Conservation (phyloP, 805 yeast species). For the Starmera quercuum region DNA sequence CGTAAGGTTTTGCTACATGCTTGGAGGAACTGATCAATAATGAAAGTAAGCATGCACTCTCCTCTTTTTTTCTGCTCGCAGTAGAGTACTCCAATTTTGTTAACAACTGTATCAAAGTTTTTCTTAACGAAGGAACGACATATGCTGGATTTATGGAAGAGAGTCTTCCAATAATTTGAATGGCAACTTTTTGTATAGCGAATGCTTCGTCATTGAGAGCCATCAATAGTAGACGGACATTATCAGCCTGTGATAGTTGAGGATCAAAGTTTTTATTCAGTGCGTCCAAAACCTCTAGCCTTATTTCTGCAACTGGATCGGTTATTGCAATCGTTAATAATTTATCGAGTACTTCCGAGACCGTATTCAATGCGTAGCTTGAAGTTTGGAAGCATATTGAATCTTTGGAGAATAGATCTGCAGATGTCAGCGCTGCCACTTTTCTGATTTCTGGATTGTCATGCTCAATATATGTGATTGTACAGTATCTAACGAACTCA, state of each 20-base stretch:
- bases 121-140: slow-evolving; percentile 86
- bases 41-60: slow-evolving; percentile 70
- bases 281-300: slow-evolving; percentile 70
- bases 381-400: slow-evolving; percentile 82
- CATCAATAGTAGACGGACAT: slow-evolving; percentile 75
- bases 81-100: slow-evolving; percentile 82
- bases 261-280: slow-evolving; percentile 78
- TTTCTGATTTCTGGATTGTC: slow-evolving; percentile 72
- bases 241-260: slow-evolving; percentile 89
- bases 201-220: slow-evolving; percentile 89
- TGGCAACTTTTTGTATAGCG: slow-evolving; percentile 70
- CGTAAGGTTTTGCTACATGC: slow-evolving; percentile 82
- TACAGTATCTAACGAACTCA: slow-evolving; percentile 82
- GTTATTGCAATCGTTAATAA: slow-evolving; percentile 77
- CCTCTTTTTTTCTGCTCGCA: slow-evolving; percentile 72
- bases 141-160: slow-evolving; percentile 90
- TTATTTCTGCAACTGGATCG: slow-evolving; percentile 79
- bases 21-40: slow-evolving; percentile 70
- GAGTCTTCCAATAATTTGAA: slow-evolving; percentile 74
- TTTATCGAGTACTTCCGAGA: slow-evolving; percentile 76
- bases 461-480: slow-evolving; percentile 78
- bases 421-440: slow-evolving; percentile 78
- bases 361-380: slow-evolving; percentile 72
- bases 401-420: slow-evolving; percentile 67
- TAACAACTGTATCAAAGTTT: slow-evolving; percentile 74